These are phyloP conservation scores for Citrullus amarus DNA, from an alignment of 306 rosid genomes.

Conservation along the genomic window DNA sequence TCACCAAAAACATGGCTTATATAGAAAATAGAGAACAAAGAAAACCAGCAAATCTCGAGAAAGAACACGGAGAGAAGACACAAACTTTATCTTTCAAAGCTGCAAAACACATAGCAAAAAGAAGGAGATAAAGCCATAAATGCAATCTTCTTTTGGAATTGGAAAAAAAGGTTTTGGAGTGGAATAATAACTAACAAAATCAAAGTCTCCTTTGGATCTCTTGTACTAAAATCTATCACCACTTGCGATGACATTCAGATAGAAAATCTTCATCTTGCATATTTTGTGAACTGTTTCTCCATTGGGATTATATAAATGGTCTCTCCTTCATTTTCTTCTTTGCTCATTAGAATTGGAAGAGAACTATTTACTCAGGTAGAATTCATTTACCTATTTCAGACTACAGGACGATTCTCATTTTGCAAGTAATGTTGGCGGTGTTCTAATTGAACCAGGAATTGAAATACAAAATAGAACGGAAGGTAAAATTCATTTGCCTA, in stretches of 20 bases:
- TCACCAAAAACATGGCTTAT: background rate
- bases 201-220: background rate
- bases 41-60: background rate
- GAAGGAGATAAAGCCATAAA: background rate
- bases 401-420: conserved; percentile 40
- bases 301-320: background rate
- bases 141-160: background rate
- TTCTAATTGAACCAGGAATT: conserved; percentile 43
- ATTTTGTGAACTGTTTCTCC: background rate
- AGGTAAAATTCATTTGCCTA: conserved; percentile 23
- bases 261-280: background rate
- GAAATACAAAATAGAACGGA: conserved; percentile 22
- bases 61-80: background rate
- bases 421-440: conserved; percentile 49
- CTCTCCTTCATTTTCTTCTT: background rate
- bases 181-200: background rate
- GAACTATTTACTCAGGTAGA: background rate
- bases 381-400: conserved; percentile 29
- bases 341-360: background rate
- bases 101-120: background rate
- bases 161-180: background rate
- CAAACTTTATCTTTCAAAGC: background rate
- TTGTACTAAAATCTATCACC: background rate
- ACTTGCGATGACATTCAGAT: background rate
- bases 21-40: background rate